These are phyloP conservation scores for Epichloe coenophiala DNA, from an alignment of 2,329 filamentous ascomycete genomes.

Conservation along the genomic window DNA sequence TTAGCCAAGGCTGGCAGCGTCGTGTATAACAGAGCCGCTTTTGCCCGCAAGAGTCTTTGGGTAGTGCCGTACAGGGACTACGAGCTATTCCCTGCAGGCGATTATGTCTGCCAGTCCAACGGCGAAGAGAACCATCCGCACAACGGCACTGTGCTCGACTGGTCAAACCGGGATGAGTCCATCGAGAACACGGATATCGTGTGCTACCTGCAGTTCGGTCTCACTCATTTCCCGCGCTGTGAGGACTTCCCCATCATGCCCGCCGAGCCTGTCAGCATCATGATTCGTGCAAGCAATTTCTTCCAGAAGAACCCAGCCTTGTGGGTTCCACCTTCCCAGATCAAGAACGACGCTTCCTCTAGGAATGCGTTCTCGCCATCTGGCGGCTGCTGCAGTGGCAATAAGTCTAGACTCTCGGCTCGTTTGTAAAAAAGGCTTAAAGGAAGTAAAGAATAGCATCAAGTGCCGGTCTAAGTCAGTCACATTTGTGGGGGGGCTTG, in stretches of 20 bases:
- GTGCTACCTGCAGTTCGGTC: slow-evolving; percentile 36
- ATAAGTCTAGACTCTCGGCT: slow-evolving; percentile 7
- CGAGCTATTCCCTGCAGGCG: slow-evolving; percentile 28
- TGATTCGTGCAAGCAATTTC: slow-evolving; percentile 37
- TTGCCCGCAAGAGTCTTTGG: slow-evolving; percentile 28
- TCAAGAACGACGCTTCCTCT: slow-evolving; percentile 18
- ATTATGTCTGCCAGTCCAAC: slow-evolving; percentile 32
- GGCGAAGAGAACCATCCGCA: slow-evolving; percentile 16
- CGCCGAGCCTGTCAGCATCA: slow-evolving; percentile 38
- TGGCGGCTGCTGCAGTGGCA: slow-evolving; percentile 5
- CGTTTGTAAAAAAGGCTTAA: slow-evolving; percentile 6
- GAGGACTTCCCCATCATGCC: slow-evolving; percentile 61
- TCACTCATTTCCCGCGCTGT: slow-evolving; percentile 47
- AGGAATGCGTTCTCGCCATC: slow-evolving; percentile 7
- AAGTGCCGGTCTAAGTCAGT: too few species aligned
- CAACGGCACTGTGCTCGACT: slow-evolving; percentile 26
- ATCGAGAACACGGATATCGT: slow-evolving; percentile 37
- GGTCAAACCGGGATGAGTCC: slow-evolving; percentile 33
- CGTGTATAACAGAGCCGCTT: slow-evolving; percentile 26
- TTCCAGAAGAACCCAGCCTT: slow-evolving; percentile 37
- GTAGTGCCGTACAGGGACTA: slow-evolving; percentile 28
- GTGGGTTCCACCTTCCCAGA: slow-evolving; percentile 31
- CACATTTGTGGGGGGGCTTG: too few species aligned
- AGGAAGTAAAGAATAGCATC: too few species aligned
- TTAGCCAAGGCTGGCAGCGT: slow-evolving; percentile 26